A percentile compares a stretch with the other conserved stretches of the same genome.
Evolutionary conservation across 208 protist species (phyloP).

Genomic region (Leishmania mexicana): DNA sequence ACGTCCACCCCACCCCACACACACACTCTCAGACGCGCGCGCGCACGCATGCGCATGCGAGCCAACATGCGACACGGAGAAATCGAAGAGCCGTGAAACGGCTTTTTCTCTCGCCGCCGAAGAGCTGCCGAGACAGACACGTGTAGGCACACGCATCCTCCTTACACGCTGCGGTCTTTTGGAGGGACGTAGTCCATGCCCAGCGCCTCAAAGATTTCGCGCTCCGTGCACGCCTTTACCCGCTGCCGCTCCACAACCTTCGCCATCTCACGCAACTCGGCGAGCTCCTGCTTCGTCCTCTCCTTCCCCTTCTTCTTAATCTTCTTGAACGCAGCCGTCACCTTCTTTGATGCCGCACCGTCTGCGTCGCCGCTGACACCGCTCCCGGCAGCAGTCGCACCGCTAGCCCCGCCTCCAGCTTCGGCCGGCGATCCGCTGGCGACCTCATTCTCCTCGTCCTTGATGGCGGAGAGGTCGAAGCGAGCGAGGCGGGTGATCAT

Average conservation of each 20-base stretch:
- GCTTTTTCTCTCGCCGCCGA: not conserved
- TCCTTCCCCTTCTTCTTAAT: conserved; percentile 29
- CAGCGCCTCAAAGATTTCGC: conserved; percentile 78
- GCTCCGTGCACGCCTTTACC: conserved; percentile 67
- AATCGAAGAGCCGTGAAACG: not conserved
- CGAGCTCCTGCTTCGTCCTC: conserved; percentile 38
- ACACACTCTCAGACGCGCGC: not conserved
- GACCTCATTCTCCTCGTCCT: not conserved
- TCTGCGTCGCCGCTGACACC: conserved; percentile 4
- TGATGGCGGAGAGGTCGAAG: conserved; percentile 11
- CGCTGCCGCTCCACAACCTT: conserved; percentile 64
- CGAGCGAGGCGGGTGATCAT: conserved; percentile 61
- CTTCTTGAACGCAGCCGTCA: conserved; percentile 12
- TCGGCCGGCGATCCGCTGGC: not conserved
- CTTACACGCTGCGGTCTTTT: conserved; percentile 62
- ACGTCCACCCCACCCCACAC: not conserved
- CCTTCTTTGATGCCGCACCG: not conserved
- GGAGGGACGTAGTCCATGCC: conserved; percentile 81
- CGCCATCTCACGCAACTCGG: conserved; percentile 51
- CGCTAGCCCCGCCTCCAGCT: not conserved
- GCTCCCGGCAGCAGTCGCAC: not conserved
- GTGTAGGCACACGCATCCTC: not conserved
- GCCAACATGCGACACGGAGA: not conserved
- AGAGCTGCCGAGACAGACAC: not conserved
- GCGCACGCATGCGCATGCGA: not conserved